Percentiles rank a stretch among this genome's conserved stretches.
Evolutionary conservation across 73 alveolate genomes (phyloP).

Genomic region (Breviolum minutum): DNA sequence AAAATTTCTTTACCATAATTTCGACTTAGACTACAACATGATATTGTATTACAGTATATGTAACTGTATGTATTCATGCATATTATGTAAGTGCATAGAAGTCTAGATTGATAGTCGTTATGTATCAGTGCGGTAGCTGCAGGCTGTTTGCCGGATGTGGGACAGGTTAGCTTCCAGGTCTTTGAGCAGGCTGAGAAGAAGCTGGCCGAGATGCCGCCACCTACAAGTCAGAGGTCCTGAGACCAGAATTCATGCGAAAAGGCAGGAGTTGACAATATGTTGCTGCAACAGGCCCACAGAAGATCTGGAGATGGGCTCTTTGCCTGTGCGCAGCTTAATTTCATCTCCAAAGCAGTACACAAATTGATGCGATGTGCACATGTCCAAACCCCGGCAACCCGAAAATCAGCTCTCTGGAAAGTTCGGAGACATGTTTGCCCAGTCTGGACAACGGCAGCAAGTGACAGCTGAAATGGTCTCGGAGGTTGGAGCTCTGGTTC

Average conservation of each 20-base stretch:
- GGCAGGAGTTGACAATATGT: neutral
- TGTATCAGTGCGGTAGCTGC: too few species aligned
- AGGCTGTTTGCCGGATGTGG: too few species aligned
- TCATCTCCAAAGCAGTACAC: neutral
- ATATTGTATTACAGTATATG: too few species aligned
- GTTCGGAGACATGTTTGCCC: neutral
- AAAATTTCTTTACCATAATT: neutral
- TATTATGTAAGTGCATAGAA: too few species aligned
- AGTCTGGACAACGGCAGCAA: slow-evolving; percentile 55
- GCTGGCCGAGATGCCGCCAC: neutral
- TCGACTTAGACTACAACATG: too few species aligned
- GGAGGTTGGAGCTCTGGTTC: slow-evolving; percentile 3
- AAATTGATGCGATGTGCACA: neutral
- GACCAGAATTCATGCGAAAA: neutral
- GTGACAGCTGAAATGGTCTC: slow-evolving; percentile 28
- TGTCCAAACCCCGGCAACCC: neutral
- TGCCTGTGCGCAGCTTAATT: slow-evolving; percentile 4
- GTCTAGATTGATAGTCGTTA: too few species aligned
- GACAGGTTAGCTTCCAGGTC: slow-evolving; percentile 57
- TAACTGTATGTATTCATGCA: too few species aligned
- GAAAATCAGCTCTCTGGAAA: neutral
- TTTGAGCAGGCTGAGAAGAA: slow-evolving; percentile 63
- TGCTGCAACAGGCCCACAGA: neutral
- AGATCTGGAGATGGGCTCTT: slow-evolving; percentile 43
- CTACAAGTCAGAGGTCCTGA: neutral